Percentiles rank a stretch among this genome's conserved stretches.
phyloP scores from a whole-genome alignment of 2,329 filamentous ascomycete species.

The Thermoascus crustaceus region DNA sequence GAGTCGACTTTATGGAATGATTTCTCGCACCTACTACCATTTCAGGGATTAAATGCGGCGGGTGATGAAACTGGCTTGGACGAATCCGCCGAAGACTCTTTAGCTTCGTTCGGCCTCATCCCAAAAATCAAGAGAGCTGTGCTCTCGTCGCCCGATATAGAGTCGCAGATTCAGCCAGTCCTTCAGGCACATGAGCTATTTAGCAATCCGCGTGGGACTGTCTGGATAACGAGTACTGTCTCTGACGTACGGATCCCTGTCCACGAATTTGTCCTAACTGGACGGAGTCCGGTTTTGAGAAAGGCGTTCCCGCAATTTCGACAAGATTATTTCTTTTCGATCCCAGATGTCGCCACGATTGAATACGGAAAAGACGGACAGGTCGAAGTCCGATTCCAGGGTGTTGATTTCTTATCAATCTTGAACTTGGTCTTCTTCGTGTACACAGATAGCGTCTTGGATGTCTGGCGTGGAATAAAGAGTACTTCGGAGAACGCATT shows the following conservation, averaged over 20 bases:
- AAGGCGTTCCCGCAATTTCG: slow-evolving; percentile 52
- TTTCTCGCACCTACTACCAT: slow-evolving; percentile 59
- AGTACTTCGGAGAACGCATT: slow-evolving; percentile 57
- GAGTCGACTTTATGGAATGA: slow-evolving; percentile 67
- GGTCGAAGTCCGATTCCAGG: slow-evolving; percentile 56
- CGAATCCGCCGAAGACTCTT: slow-evolving; percentile 30
- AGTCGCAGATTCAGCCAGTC: slow-evolving; percentile 30
- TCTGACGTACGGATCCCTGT: slow-evolving; percentile 68
- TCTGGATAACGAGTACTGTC: slow-evolving; percentile 46
- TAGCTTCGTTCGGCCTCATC: slow-evolving; percentile 10
- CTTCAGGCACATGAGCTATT: slow-evolving; percentile 16
- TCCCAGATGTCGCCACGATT: slow-evolving; percentile 55
- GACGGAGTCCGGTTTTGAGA: slow-evolving; percentile 63
- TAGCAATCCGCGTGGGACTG: slow-evolving; percentile 19
- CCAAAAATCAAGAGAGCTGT: slow-evolving; percentile 33
- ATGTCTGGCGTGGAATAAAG: slow-evolving; percentile 76
- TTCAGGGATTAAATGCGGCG: slow-evolving; percentile 50
- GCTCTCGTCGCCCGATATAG: slow-evolving; percentile 39
- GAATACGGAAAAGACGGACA: slow-evolving; percentile 44
- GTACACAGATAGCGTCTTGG: slow-evolving; percentile 72
- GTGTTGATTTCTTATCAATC: slow-evolving; percentile 68
- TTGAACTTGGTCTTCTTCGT: slow-evolving; percentile 71
- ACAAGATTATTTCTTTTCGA: slow-evolving; percentile 45
- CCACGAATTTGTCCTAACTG: slow-evolving; percentile 72
- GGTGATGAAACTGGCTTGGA: slow-evolving; percentile 31